phyloP scores from a whole-genome alignment of 139 green algal genomes.

The Chlorella vulgaris region DNA sequence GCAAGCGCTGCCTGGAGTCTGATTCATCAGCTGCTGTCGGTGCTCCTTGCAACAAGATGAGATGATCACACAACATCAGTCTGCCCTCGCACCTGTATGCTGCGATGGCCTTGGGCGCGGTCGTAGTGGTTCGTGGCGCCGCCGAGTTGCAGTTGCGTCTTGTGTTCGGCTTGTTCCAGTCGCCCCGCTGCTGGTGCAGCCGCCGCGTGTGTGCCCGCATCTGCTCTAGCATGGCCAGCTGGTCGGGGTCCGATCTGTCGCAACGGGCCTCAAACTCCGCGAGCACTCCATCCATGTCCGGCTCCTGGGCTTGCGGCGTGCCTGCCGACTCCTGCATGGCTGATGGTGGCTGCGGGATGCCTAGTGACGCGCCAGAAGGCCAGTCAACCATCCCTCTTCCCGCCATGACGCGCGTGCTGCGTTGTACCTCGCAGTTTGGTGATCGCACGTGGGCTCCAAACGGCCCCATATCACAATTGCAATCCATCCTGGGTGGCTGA shows the following conservation, averaged over 20 bases:
- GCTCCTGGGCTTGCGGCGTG: neutral
- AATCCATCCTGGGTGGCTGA: no score
- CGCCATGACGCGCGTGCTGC: neutral
- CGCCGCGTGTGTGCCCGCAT: constrained; percentile 36
- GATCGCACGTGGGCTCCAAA: no score
- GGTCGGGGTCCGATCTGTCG: constrained; percentile 39
- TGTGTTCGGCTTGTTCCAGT: constrained; percentile 37
- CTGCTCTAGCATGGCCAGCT: constrained; percentile 34
- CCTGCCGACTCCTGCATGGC: neutral
- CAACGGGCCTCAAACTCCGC: constrained; percentile 23
- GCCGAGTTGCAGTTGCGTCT: constrained; percentile 39
- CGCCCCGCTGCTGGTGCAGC: constrained; percentile 30
- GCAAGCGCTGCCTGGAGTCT: neutral
- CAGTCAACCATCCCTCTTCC: neutral
- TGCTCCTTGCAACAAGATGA: no score
- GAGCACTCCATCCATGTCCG: constrained; percentile 16
- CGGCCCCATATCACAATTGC: no score
- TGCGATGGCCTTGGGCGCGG: neutral
- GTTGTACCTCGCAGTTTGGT: neutral
- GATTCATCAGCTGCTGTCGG: no score
- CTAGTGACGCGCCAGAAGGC: neutral
- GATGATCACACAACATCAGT: no score
- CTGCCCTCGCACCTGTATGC: constrained; percentile 21
- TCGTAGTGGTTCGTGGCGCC: neutral
- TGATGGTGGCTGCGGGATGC: neutral